phyloP scores from a whole-genome alignment of 2,329 filamentous ascomycete genomes.

The Colletotrichum tanaceti region DNA sequence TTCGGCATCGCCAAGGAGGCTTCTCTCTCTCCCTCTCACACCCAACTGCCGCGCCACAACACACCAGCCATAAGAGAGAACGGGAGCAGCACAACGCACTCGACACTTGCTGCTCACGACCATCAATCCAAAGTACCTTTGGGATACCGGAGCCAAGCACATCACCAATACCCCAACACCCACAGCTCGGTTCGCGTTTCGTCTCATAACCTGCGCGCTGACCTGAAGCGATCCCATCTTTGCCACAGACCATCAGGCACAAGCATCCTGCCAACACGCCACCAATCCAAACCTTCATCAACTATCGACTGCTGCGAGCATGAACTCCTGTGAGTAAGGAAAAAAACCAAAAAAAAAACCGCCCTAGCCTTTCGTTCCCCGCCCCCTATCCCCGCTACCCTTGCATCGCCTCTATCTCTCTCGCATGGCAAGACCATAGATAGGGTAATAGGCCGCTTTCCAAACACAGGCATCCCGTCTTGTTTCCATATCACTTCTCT shows the following conservation, averaged over 20 bases:
- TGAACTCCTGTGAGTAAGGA: slow-evolving; percentile 37
- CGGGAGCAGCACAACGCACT: not conserved
- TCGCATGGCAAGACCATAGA: not conserved
- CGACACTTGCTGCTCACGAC: not conserved
- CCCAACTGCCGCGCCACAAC: not conserved
- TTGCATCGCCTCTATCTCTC: slow-evolving; percentile 5
- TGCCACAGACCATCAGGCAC: slow-evolving; percentile 30
- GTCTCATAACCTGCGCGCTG: slow-evolving; percentile 33
- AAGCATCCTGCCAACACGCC: slow-evolving; percentile 12
- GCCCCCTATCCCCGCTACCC: slow-evolving; percentile 9
- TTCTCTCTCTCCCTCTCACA: slow-evolving; percentile 13
- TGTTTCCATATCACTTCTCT: slow-evolving; percentile 14
- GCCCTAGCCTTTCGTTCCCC: slow-evolving; percentile 11
- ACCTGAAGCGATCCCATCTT: slow-evolving; percentile 39
- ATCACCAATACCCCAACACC: slow-evolving; percentile 10
- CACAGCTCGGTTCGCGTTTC: slow-evolving; percentile 40
- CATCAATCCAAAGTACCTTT: not conserved
- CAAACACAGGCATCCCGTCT: slow-evolving; percentile 5
- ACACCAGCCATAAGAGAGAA: slow-evolving; percentile 14
- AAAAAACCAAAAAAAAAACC: not conserved
- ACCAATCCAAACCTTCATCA: slow-evolving; percentile 9
- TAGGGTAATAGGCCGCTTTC: not conserved
- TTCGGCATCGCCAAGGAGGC: slow-evolving; percentile 29
- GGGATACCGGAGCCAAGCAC: slow-evolving; percentile 2
- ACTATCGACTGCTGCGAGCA: slow-evolving; percentile 21